Base-by-base conservation (phyloP, 495 filamentous ascomycete genomes). In the Podospora didyma region DNA sequence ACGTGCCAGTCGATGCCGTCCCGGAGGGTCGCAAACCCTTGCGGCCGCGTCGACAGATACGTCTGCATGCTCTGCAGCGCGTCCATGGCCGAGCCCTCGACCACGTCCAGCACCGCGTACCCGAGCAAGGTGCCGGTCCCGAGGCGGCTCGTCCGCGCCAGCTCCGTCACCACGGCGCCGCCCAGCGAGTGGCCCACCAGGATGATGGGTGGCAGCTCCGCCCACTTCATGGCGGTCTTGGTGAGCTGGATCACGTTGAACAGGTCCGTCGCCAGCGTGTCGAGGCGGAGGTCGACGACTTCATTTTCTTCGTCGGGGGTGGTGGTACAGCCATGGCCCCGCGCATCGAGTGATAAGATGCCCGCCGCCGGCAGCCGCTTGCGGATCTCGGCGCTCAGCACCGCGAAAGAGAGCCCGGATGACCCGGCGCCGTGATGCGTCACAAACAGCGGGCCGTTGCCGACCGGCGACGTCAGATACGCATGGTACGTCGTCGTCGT, bases 131-230 rank as follows among this genome's bases (percentile, higher is more conserved):
- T 77, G n/a, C n/a, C n/a, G 24, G 68, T 69, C 1, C 90, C 89
- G 20, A 51, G 75, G 71, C 7, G 16, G 26, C 83, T 84, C 12
- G 73, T 74, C 62, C 79, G 16, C 10, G 59, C 59, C 11, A 61
- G 26, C 7, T 97, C 84, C 3, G 89, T 93, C 19, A 97, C 88
- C 2, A 99, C 90, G 22, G 94, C 92, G n/a, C 95, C 94, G 28
- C 94, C 94, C 1, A 99, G 79, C 46, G 89, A 94, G 73, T 99
- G 94, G n/a, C 94, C 94, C 3, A 99, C 85, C 0, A 97, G 79
- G 19, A 97, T 71, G 12, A 94, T 70, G 44, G 87, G 83, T 2
- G 94, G 94, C 2, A 92, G 64, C 24, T 73, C 74, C 2, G 80
- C 64, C 92, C 92, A 96, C 53, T 71, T 73, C 80, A 93, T 85